phyloP scores from a whole-genome alignment of 2,329 filamentous ascomycete species.

The Monosporascus sp. region DNA sequence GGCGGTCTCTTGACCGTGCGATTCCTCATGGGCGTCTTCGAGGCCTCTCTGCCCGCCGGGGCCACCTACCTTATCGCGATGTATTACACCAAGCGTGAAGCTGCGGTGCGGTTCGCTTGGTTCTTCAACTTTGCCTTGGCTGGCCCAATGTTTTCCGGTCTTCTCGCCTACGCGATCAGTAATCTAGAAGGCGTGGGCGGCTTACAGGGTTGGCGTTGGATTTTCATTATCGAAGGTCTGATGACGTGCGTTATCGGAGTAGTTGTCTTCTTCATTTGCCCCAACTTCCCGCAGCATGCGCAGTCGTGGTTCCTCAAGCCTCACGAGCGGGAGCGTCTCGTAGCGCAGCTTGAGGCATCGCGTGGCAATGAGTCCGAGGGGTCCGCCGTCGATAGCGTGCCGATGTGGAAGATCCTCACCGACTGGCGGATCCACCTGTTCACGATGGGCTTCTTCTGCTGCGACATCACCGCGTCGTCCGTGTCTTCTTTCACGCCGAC shows the following conservation, averaged over 20 bases:
- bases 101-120: conserved; percentile 22
- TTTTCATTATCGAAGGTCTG: conserved; percentile 37
- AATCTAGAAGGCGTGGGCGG: conserved; percentile 35
- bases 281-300: conserved; percentile 23
- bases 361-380: conserved; percentile 19
- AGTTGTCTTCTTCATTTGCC: conserved; percentile 17
- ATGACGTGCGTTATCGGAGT: conserved; percentile 16
- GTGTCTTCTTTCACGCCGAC: conserved; percentile 21
- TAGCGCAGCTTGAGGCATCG: conserved; percentile 17
- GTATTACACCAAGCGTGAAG: conserved; percentile 23
- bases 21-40: conserved; percentile 74
- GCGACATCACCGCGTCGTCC: conserved; percentile 23
- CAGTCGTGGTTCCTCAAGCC: conserved; percentile 22
- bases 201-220: conserved; percentile 38
- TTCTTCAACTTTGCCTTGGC: conserved; percentile 33
- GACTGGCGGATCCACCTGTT: conserved; percentile 27
- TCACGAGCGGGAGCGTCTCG: conserved; percentile 17
- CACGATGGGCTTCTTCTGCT: conserved; percentile 26
- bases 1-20: conserved; percentile 28
- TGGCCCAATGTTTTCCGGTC: conserved; percentile 33
- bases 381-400: conserved; percentile 16
- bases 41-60: conserved; percentile 35
- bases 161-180: conserved; percentile 36
- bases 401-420: conserved; percentile 19
- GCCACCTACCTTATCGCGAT: conserved; percentile 25